phyloP scores from a whole-genome alignment of 371 early-diverging fungal species.

The Entomophthora muscae region DNA sequence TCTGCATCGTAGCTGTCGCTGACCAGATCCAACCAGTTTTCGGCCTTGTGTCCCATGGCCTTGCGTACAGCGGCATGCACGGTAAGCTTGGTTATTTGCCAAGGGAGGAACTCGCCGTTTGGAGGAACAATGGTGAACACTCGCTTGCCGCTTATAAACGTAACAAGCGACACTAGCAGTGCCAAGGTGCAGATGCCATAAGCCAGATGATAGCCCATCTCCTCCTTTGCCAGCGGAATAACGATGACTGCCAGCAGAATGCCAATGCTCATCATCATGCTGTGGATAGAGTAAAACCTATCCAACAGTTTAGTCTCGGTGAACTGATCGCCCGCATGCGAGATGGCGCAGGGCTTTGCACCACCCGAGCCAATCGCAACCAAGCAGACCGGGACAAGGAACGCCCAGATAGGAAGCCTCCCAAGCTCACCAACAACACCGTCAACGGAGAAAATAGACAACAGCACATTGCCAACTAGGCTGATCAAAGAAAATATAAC shows the following conservation, averaged over 20 bases:
- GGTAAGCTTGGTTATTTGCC: slow-evolving; percentile 14
- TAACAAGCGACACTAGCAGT: slow-evolving; percentile 14
- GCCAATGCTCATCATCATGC: slow-evolving; percentile 1
- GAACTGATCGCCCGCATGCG: slow-evolving; percentile 30
- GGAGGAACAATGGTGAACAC: slow-evolving; percentile 34
- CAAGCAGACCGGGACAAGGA: background rate
- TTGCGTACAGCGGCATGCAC: slow-evolving; percentile 3
- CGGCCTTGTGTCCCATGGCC: background rate
- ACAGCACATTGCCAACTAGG: slow-evolving; percentile 2
- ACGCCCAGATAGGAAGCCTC: background rate
- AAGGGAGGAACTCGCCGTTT: slow-evolving; percentile 27
- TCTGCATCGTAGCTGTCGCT: background rate
- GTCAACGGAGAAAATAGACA: slow-evolving; percentile 6
- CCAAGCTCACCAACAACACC: background rate
- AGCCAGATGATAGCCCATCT: slow-evolving; percentile 1
- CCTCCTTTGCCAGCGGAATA: background rate
- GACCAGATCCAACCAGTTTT: slow-evolving; percentile 10
- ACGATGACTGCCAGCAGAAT: background rate
- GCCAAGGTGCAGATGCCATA: background rate
- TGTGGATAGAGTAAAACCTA: slow-evolving; percentile 1
- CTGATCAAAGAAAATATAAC: slow-evolving; percentile 14
- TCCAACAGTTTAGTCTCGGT: background rate
- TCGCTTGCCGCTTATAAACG: too few species aligned
- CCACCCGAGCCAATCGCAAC: slow-evolving; percentile 24
- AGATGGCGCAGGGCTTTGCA: slow-evolving; percentile 27